Evolutionary conservation across 352 stramenopile genomes (phyloP).

Genomic region (Globisporangium heterothallicum): DNA sequence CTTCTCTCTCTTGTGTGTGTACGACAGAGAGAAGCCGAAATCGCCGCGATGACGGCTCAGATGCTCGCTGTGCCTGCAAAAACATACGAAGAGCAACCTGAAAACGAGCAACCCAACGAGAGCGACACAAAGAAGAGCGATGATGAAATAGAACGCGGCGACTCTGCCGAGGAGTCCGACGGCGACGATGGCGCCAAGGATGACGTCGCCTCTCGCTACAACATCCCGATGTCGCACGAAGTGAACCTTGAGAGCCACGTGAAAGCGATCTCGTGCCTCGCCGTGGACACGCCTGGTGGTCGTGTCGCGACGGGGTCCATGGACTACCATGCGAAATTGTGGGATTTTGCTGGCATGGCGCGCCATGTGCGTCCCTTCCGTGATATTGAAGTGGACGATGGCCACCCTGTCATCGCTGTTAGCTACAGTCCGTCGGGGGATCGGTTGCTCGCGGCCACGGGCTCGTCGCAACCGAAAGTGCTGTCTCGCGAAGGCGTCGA

Average conservation of each 20-base stretch:
- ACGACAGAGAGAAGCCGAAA: conserved; percentile 51
- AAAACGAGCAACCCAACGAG: not conserved
- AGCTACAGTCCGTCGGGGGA: conserved; percentile 81
- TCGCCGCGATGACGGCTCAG: conserved; percentile 63
- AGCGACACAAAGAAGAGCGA: not conserved
- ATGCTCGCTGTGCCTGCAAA: conserved; percentile 52
- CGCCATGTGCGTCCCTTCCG: conserved; percentile 75
- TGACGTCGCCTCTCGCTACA: conserved; percentile 61
- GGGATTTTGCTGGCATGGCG: conserved; percentile 85
- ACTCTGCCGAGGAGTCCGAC: conserved; percentile 6
- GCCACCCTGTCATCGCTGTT: conserved; percentile 66
- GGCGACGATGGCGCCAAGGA: conserved; percentile 28
- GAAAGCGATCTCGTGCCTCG: conserved; percentile 66
- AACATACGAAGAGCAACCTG: not conserved
- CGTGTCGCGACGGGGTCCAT: conserved; percentile 75
- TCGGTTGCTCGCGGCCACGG: conserved; percentile 59
- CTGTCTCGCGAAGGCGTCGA: conserved; percentile 73
- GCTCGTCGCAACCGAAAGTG: conserved; percentile 72
- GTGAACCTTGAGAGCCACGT: conserved; percentile 49
- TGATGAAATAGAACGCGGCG: not conserved
- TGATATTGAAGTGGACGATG: conserved; percentile 75
- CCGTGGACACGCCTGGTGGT: conserved; percentile 56
- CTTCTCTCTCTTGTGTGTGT: not conserved
- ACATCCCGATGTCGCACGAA: conserved; percentile 65
- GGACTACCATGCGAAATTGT: conserved; percentile 84